phyloP scores from a whole-genome alignment of 768 basidiomycete genomes.

The Panaeolus cyanescens region DNA sequence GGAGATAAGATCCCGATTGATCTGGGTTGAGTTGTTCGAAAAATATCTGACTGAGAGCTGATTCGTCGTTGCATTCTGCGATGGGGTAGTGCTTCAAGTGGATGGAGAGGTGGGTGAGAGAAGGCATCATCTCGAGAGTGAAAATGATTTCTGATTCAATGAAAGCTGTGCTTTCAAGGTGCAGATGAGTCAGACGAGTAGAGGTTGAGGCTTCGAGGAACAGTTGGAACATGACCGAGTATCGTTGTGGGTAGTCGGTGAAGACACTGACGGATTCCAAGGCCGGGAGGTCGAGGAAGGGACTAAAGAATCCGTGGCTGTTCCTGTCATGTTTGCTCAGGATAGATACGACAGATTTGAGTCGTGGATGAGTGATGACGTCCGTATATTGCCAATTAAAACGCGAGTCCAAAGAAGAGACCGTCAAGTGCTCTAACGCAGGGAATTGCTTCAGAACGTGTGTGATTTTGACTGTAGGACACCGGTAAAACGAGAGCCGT shows the following conservation, averaged over 20 bases:
- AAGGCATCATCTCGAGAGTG: slow-evolving; percentile 9
- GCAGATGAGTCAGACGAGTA: slow-evolving; percentile 6
- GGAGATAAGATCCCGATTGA: slow-evolving; percentile 10
- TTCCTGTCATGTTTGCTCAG: background rate
- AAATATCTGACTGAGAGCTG: slow-evolving; percentile 11
- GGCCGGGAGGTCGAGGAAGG: slow-evolving; percentile 7
- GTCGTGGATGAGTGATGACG: background rate
- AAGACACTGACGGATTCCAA: slow-evolving; percentile 5
- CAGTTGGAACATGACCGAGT: background rate
- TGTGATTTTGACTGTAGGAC: background rate
- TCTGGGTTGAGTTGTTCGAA: slow-evolving; percentile 18
- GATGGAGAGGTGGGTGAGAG: slow-evolving; percentile 6
- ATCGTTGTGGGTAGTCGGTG: background rate
- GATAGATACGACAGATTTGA: background rate
- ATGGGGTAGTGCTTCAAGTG: background rate
- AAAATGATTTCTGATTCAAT: slow-evolving; percentile 10
- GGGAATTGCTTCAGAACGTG: background rate
- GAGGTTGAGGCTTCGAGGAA: slow-evolving; percentile 15
- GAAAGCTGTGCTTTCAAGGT: slow-evolving; percentile 7
- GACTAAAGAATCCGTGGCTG: background rate
- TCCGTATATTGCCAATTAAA: background rate
- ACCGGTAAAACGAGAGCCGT: background rate
- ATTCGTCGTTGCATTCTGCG: background rate
- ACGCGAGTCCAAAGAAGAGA: background rate
- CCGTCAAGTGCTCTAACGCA: background rate